These are phyloP conservation scores for Podospora pseudoanserina DNA, from an alignment of 495 filamentous ascomycete species.

Conservation along the genomic window DNA sequence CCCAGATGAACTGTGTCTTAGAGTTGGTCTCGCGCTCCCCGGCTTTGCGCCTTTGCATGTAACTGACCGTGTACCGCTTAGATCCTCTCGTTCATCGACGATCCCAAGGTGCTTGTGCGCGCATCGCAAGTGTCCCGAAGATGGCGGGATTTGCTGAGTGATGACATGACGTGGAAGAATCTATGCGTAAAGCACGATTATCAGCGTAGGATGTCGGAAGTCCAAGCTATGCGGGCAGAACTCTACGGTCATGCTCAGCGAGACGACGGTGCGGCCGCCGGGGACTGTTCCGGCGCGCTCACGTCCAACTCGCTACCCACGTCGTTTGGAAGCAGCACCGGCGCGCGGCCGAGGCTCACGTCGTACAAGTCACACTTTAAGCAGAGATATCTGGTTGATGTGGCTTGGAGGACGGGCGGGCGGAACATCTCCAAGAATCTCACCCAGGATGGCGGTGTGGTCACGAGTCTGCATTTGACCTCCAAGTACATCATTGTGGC, in stretches of 20 bases:
- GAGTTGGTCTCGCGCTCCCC: constrained; percentile 46
- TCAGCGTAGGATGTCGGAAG: constrained; percentile 53
- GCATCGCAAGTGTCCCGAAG: constrained; percentile 88
- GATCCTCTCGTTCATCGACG: constrained; percentile 92
- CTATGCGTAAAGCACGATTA: constrained; percentile 92
- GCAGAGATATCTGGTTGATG: constrained; percentile 93
- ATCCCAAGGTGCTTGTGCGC: constrained; percentile 85
- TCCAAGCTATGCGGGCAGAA: constrained; percentile 31
- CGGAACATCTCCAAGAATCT: constrained; percentile 74
- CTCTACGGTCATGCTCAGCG: constrained; percentile 24
- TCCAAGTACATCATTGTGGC: constrained; percentile 96
- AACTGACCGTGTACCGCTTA: constrained; percentile 30
- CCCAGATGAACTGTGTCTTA: constrained; percentile 86
- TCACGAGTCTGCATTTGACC: constrained; percentile 92
- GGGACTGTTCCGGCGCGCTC: constrained; percentile 38
- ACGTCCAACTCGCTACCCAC: constrained; percentile 29
- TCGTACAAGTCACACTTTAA: constrained; percentile 97
- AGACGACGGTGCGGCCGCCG: constrained; percentile 27
- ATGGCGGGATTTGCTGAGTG: constrained; percentile 89
- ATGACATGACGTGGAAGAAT: constrained; percentile 97
- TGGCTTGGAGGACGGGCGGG: constrained; percentile 91
- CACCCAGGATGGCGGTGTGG: constrained; percentile 91
- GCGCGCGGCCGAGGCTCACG: constrained; percentile 41
- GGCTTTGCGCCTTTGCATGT: not conserved
- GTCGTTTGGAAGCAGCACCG: constrained; percentile 36